phyloP scores from a whole-genome alignment of 2,329 filamentous ascomycete species.

The Tolypocladium cylindrosporum region DNA sequence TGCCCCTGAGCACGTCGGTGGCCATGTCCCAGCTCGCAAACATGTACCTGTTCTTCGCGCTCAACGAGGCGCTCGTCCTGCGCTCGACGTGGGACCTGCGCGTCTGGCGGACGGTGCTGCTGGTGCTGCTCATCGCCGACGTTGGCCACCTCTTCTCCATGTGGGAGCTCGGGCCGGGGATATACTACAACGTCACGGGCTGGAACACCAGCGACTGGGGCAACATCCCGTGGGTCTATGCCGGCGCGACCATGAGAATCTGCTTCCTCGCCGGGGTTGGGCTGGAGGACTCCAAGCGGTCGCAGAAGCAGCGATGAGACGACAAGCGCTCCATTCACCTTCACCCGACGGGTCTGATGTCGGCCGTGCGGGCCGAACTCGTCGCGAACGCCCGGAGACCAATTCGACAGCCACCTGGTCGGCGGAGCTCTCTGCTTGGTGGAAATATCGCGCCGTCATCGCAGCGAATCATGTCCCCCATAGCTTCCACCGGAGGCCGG shows the following conservation, averaged over 20 bases:
- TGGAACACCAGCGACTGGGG: slow-evolving; percentile 64
- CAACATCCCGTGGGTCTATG: slow-evolving; percentile 61
- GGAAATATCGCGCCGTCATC: neutral
- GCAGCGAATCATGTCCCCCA: neutral
- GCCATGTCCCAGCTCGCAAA: slow-evolving; percentile 68
- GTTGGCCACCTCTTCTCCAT: slow-evolving; percentile 65
- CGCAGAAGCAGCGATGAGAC: slow-evolving; percentile 8
- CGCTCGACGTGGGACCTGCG: slow-evolving; percentile 55
- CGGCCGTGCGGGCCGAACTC: neutral
- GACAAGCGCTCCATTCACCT: neutral
- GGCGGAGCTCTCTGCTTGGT: neutral
- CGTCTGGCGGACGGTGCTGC: slow-evolving; percentile 61
- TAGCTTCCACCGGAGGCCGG: neutral
- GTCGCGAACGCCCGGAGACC: neutral
- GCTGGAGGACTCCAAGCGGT: slow-evolving; percentile 21
- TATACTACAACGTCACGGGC: slow-evolving; percentile 52
- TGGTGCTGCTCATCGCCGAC: slow-evolving; percentile 64
- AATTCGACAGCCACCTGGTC: neutral
- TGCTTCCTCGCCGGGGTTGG: slow-evolving; percentile 51
- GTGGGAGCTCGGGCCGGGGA: slow-evolving; percentile 40
- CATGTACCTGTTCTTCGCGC: slow-evolving; percentile 65
- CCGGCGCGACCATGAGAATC: slow-evolving; percentile 48
- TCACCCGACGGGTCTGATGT: neutral
- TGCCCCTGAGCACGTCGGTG: slow-evolving; percentile 53
- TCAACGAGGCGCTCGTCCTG: slow-evolving; percentile 69